Conservation (phyloP, 129 eudicot species). For the Lactuca saligna region DNA sequence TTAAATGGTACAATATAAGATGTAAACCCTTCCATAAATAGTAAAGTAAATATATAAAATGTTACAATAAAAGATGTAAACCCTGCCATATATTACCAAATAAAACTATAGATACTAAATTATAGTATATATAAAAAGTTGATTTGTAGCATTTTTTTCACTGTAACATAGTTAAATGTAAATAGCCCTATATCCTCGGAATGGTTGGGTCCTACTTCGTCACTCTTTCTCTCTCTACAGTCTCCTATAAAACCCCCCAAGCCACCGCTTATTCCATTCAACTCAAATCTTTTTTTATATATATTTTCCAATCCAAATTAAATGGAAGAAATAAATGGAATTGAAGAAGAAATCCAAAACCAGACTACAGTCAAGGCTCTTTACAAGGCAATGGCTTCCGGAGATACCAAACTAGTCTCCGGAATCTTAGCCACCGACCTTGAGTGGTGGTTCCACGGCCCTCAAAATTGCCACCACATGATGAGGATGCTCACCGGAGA, state of each 20-base stretch:
- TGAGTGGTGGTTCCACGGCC: slow-evolving; percentile 94
- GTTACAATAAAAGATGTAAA: background rate
- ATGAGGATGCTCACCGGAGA: slow-evolving; percentile 81
- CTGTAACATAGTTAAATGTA: background rate
- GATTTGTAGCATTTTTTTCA: background rate
- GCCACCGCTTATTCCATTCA: background rate
- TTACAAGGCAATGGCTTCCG: slow-evolving; percentile 54
- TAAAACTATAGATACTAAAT: no score
- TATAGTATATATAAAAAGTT: no score
- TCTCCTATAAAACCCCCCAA: slow-evolving; percentile 31
- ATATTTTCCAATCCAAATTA: background rate
- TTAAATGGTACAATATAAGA: no score
- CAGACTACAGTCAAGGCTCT: slow-evolving; percentile 50
- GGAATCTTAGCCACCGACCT: slow-evolving; percentile 51
- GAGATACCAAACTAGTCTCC: slow-evolving; percentile 39
- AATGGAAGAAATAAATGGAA: slow-evolving; percentile 23
- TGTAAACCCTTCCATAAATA: no score
- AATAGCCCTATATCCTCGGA: background rate
- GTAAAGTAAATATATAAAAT: no score
- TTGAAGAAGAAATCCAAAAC: slow-evolving; percentile 34
- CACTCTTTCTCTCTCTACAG: background rate
- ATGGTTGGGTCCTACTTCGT: slow-evolving; percentile 30
- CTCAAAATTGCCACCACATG: slow-evolving; percentile 82
- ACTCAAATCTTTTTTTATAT: slow-evolving; percentile 10
- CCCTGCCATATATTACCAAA: no score